Base-by-base conservation (phyloP, 495 filamentous ascomycete genomes). In the Annulohypoxylon bovei region DNA sequence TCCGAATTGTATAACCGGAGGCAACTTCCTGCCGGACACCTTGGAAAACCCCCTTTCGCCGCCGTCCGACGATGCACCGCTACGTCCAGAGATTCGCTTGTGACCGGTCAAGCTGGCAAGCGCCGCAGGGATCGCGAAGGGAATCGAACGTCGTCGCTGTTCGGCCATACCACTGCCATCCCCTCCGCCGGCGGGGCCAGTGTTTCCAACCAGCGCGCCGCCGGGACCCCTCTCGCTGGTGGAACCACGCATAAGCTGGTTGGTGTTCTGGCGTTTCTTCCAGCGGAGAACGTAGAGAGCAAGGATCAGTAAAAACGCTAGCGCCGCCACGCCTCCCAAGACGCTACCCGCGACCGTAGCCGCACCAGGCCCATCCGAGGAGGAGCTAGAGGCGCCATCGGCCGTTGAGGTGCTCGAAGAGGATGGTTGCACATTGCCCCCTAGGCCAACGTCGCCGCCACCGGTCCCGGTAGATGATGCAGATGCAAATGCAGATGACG, bases 11-110 rank as follows among this genome's bases (percentile, higher is more conserved):
- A 93, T 79, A 4, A 93, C 91, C 14, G 92, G 88, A 4, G 86
- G 83, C n/a, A 94, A 80, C 70, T 93, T 93, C 57, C 88, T 84
- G 33, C 92, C 92, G 5, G 91, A 90, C 4, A 94, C 79, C 14
- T 83, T 81, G 44, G 86, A 80, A 66, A 86, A 83, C 3, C 83
- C 84, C 72, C 82, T 83, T 37, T 85, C 85, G 3, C 82, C 83
- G 1, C 74, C 77, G 1, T 80, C 81, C 12, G 84, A 79, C 61
- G 78, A 73, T 16, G 75, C 80, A n/a, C 75, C 68, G 30, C 68
- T 80, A 52, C 81, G 59, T 75, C 69, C 83, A 62, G 79, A 89
- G 62, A 74, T 83, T 77, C 67, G 84, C 76, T 78, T 80, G n/a
- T 76, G 30, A n/a, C 81, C 81, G 6, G 79, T 80, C 44, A 86